Evolutionary conservation across 108 stramenopile species (phyloP).

Genomic region (Craspedostauros australis): DNA sequence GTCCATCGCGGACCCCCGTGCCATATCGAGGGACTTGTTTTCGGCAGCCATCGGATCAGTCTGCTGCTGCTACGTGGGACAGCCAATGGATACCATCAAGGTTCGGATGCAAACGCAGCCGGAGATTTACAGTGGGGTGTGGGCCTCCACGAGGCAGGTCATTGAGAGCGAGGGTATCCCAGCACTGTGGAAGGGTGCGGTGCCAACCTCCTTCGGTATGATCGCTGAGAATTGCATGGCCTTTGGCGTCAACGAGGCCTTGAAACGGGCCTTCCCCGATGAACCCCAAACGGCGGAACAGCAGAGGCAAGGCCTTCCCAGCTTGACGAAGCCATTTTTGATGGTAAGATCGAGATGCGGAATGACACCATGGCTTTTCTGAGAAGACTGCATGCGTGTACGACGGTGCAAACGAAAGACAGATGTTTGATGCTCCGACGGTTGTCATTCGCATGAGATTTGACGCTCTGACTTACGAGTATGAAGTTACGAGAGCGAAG

Average conservation of each 20-base stretch:
- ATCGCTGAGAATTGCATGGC: constrained; percentile 85
- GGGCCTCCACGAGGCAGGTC: constrained; percentile 37
- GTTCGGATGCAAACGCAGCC: constrained; percentile 82
- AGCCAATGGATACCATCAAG: constrained; percentile 88
- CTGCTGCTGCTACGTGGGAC: constrained; percentile 63
- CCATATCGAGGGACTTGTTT: constrained; percentile 75
- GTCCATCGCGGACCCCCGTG: constrained; percentile 53
- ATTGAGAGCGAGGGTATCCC: constrained; percentile 52
- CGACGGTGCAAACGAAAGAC: no score
- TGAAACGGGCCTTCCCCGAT: constrained; percentile 83
- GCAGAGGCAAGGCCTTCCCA: constrained; percentile 40
- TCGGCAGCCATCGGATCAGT: constrained; percentile 79
- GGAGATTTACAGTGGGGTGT: constrained; percentile 32
- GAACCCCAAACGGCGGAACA: constrained; percentile 13
- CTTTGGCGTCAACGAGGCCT: constrained; percentile 84
- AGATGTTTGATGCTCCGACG: no score
- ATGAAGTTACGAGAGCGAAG: no score
- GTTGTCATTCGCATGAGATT: no score
- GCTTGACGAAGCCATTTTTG: constrained; percentile 69
- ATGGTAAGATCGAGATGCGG: constrained; percentile 43
- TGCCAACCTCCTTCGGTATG: constrained; percentile 86
- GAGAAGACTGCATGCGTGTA: not conserved
- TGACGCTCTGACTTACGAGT: no score
- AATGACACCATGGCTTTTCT: not conserved
- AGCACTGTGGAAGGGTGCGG: constrained; percentile 77